A percentile compares a stretch with the other conserved stretches of the same genome.
These are phyloP conservation scores for Candida incommunis DNA, from an alignment of 805 yeast genomes.

Conservation along the genomic window DNA sequence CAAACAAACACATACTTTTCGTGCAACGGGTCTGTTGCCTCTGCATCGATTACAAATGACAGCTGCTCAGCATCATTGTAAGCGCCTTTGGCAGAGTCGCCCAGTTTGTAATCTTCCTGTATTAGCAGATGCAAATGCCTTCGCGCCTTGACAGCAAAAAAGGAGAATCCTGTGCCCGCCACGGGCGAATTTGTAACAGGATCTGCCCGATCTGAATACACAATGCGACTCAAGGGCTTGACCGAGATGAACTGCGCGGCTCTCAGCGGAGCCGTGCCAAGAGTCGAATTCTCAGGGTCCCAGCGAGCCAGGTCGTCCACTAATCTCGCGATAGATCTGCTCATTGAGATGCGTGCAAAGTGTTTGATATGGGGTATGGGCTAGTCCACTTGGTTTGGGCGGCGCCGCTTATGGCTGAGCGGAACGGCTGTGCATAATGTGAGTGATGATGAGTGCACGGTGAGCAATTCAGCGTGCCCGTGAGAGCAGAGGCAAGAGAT, in stretches of 20 bases:
- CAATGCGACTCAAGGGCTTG: slow-evolving; percentile 5
- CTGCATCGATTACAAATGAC: not conserved
- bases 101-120: not conserved
- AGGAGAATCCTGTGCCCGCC: not conserved
- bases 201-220: not conserved
- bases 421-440: no score
- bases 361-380: no score
- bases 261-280: slow-evolving; percentile 8
- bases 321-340: slow-evolving; percentile 15
- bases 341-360: no score
- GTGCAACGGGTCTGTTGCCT: slow-evolving; percentile 1
- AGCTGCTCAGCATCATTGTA: not conserved
- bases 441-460: no score
- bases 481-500: no score
- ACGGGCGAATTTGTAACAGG: not conserved
- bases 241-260: slow-evolving; percentile 7
- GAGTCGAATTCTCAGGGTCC: slow-evolving; percentile 6
- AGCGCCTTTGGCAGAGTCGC: not conserved
- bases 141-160: not conserved
- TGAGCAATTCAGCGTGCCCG: no score
- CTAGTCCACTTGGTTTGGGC: no score
- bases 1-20: slow-evolving; percentile 9
- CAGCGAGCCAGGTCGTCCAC: slow-evolving; percentile 18
- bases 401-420: no score
- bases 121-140: not conserved